A percentile compares a stretch with the other conserved stretches of the same genome.
These are phyloP conservation scores for Porphyrellus cyaneotinctus DNA, from an alignment of 768 basidiomycete genomes.

Conservation along the genomic window DNA sequence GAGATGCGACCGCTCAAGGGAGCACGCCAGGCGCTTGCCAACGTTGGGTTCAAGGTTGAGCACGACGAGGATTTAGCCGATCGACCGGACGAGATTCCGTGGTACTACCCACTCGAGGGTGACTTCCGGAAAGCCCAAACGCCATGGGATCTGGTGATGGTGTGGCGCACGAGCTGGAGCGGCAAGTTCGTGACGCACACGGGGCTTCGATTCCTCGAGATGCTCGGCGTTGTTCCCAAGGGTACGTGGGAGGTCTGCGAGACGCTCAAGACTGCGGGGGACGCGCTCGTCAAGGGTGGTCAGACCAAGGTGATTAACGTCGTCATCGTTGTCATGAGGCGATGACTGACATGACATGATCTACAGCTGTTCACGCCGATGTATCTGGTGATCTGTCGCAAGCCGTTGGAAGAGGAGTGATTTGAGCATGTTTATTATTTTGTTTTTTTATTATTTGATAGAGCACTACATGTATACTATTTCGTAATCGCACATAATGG, in stretches of 20 bases:
- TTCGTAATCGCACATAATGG: conserved; percentile 4
- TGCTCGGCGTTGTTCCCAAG: conserved; percentile 78
- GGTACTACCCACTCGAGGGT: conserved; percentile 98
- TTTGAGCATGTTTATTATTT: too few relatives aligned
- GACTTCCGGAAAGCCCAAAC: conserved; percentile 92
- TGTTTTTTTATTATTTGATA: too few relatives aligned
- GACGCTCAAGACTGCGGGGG: conserved; percentile 77
- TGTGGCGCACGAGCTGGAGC: conserved; percentile 86
- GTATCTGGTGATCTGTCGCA: conserved; percentile 66
- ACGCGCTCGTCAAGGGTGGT: conserved; percentile 78
- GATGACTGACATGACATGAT: not conserved
- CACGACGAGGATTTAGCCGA: conserved; percentile 95
- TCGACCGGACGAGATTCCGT: conserved; percentile 69
- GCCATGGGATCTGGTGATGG: conserved; percentile 82
- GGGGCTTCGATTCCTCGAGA: conserved; percentile 71
- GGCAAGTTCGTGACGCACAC: conserved; percentile 84
- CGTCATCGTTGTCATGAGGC: not conserved
- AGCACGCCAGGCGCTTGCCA: conserved; percentile 72
- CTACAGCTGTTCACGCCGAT: conserved; percentile 82
- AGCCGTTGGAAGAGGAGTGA: conserved; percentile 38
- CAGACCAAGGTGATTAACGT: conserved; percentile 63
- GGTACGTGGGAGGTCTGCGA: conserved; percentile 91
- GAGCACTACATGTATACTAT: too few relatives aligned
- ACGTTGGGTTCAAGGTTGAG: conserved; percentile 82
- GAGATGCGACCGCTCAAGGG: conserved; percentile 82